Base-by-base conservation (phyloP, 176 grass and related monocot species). In the Hyparrhenia diplandra region DNA sequence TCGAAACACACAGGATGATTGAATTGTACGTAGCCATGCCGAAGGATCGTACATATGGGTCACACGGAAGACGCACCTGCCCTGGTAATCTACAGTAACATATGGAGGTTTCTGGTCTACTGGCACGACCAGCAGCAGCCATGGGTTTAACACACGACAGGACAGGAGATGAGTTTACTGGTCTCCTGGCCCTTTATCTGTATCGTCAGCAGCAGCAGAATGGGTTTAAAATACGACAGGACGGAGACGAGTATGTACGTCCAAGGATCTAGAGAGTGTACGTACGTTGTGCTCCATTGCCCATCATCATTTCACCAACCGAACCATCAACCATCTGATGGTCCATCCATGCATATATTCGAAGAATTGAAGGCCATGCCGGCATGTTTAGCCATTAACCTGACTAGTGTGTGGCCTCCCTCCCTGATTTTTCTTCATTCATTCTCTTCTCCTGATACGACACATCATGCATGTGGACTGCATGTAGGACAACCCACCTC, bases 401-500 rank as follows among this genome's bases (percentile, higher is more conserved):
- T 66, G n/a, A n/a, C n/a, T n/a, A n/a, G n/a, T n/a, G n/a, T n/a
- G n/a, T n/a, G n/a, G n/a, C n/a, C n/a, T n/a, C n/a, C n/a, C n/a
- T n/a, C n/a, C n/a, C 13, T 62, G n/a, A 4, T 62, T 39, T 69
- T 47, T 37, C 37, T 37, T 61, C 46, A 0, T 36, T 36, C 41
- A 2, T 58, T 24, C 21, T 23, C 20, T 57, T 39, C 36, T 39
- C 21, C 31, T 24, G 30, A 52, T 20, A 17, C 71, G 62, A 75
- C 47, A 28, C 47, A 67, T 52, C 27, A 83, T n/a, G n/a, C n/a
- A n/a, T 88, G 80, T 78, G 80, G 80, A 35, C 64, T 30, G 35
- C 57, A 31, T 64, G 75, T 64, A 52, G 67, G 17, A 29, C 51
- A 20, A 32, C 25, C 35, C 4, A 8, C 5, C 32, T 57, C 7